phyloP scores from a whole-genome alignment of 306 rosid genomes.

The Quercus wislizeni region DNA sequence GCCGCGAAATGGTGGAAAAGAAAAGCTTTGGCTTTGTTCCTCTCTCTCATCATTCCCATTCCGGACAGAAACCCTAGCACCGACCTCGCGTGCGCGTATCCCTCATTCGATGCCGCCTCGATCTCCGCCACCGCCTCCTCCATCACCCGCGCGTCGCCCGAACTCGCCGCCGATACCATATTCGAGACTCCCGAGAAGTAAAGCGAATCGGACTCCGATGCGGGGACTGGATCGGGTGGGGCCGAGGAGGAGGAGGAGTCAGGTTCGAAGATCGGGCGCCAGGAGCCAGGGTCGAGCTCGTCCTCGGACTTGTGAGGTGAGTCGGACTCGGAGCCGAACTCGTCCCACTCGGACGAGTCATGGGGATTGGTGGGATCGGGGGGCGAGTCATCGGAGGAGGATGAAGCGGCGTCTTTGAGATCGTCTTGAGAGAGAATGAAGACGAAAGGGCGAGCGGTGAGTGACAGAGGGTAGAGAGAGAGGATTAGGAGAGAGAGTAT shows the following conservation, averaged over 20 bases:
- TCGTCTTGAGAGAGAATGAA: constrained; percentile 81
- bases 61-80: constrained; percentile 74
- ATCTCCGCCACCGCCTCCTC: constrained; percentile 66
- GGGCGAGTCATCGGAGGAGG: constrained; percentile 44
- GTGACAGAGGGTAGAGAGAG: constrained; percentile 39
- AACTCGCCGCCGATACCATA: constrained; percentile 49
- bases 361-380: constrained; percentile 39
- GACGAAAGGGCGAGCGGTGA: constrained; percentile 60
- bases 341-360: constrained; percentile 88
- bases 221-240: background rate
- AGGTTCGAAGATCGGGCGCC: constrained; percentile 89
- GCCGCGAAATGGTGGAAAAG: constrained; percentile 75
- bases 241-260: constrained; percentile 21
- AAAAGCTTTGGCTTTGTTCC: constrained; percentile 63
- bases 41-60: constrained; percentile 72
- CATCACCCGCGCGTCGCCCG: constrained; percentile 46
- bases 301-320: constrained; percentile 53
- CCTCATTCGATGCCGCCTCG: constrained; percentile 45
- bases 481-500: constrained; percentile 38
- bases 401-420: constrained; percentile 41
- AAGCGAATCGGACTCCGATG: constrained; percentile 24
- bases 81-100: constrained; percentile 66
- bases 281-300: constrained; percentile 87
- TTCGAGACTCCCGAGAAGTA: constrained; percentile 61
- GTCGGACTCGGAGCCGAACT: constrained; percentile 65